Evolutionary conservation across 2,329 filamentous ascomycete genomes (phyloP), one percentile per base, ranked within the genome.

Genomic region (Pyricularia sp.): DNA sequence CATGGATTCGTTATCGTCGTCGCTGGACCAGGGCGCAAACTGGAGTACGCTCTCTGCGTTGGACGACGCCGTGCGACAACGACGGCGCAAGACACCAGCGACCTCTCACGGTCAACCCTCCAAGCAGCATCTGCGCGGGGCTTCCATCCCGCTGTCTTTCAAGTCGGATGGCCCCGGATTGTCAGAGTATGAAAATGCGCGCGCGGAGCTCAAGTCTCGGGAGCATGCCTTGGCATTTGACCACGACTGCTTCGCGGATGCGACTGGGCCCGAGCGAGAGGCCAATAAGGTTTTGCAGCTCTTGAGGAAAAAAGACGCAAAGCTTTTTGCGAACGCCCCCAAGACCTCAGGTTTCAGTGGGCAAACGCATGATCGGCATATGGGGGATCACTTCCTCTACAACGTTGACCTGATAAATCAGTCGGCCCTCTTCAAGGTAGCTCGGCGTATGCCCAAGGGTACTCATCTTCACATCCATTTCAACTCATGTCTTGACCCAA

Each of bases 401-500:
- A 86, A 86, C 69, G 72, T 78, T 60, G 73, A 79, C 64, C 73
- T 84, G 55, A 84, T 88, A 68, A 73, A 80, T 49, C 64, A 78
- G 61, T 89, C 88, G 9, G 73, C 76, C 59, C 71, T 91, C 16
- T 84, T 86, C 69, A 69, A 77, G 31, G 79, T 88, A 30, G 82
- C 85, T 6, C 76, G 76, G 35, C 71, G 73, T 65, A 82, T 89
- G 78, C 89, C 89, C 57, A 92, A 92, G 73, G 89, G 88, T 2
- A 82, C 82, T 0, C 86, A 91, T 71, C 77, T 91, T 28, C 89
- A 92, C 73, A 82, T 91, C 28, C 89, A 92, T 73, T 91, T 90
- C 78, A 92, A 91, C 72, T 82, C 88, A n/a, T 89, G 88, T 66
- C 77, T 91, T 4, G 77, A 79, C 16, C 87, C 88, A 10, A 73